Evolutionary conservation across 1,284 basidiomycete genomes (phyloP).

Genomic region (Naganishia cerealis): DNA sequence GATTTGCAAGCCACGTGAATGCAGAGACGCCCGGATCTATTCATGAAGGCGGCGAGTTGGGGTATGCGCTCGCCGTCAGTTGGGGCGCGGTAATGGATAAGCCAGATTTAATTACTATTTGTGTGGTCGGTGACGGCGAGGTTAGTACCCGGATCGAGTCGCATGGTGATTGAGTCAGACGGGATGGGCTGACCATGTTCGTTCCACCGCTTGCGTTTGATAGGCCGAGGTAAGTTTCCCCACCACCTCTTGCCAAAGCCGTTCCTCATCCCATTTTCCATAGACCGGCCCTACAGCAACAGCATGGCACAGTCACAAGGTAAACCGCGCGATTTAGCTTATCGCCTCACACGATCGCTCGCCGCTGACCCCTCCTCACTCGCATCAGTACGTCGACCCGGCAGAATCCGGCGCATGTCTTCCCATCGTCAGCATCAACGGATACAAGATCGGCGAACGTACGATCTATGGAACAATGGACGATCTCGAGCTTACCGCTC

Average conservation of each 20-base stretch:
- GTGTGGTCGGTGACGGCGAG: conserved; percentile 82
- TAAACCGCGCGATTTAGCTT: background rate
- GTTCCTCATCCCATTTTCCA: background rate
- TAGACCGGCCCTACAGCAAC: conserved; percentile 22
- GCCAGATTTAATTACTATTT: conserved; percentile 74
- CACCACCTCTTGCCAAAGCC: no score
- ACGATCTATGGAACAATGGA: conserved; percentile 90
- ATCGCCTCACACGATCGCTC: background rate
- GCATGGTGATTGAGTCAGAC: no score
- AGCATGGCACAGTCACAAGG: conserved; percentile 22
- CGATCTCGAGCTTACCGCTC: conserved; percentile 69
- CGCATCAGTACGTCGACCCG: conserved; percentile 85
- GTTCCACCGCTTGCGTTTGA: no score
- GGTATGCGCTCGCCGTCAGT: conserved; percentile 77
- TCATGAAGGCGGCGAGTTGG: conserved; percentile 87
- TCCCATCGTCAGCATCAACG: conserved; percentile 79
- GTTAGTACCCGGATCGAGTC: conserved; percentile 37
- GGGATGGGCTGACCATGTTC: no score
- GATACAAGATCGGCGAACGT: conserved; percentile 73
- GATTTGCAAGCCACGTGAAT: conserved; percentile 58
- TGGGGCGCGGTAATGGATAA: conserved; percentile 85
- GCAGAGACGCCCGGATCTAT: conserved; percentile 76
- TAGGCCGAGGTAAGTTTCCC: no score
- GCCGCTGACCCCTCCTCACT: conserved; percentile 68
- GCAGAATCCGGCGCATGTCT: conserved; percentile 83